A percentile compares a stretch with the other conserved stretches of the same genome.
Evolutionary conservation across 1,284 basidiomycete species (phyloP).

Genomic region (Papiliotrema laurentii): DNA sequence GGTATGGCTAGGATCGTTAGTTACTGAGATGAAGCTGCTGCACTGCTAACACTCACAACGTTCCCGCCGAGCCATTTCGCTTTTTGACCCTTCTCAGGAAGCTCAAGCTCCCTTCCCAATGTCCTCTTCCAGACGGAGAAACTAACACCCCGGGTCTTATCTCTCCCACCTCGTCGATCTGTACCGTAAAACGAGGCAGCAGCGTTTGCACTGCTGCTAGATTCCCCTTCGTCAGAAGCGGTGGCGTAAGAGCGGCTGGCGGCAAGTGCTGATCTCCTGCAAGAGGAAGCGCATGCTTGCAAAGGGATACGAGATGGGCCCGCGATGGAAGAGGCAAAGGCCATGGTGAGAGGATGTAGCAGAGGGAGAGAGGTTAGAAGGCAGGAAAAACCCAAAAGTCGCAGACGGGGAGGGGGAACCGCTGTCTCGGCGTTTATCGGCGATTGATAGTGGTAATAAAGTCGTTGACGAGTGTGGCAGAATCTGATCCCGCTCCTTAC

Average conservation of each 20-base stretch:
- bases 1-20: slow-evolving; percentile 36
- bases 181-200: no score
- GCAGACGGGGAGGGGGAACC: no score
- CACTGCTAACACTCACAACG: slow-evolving; percentile 27
- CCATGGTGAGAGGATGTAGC: slow-evolving; percentile 1
- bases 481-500: no score
- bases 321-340: slow-evolving; percentile 15
- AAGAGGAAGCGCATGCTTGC: not conserved
- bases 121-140: slow-evolving; percentile 28
- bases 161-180: no score
- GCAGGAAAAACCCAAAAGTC: no score
- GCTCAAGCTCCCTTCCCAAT: slow-evolving; percentile 20
- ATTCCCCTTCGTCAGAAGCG: not conserved
- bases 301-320: slow-evolving; percentile 23
- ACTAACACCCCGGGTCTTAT: not conserved
- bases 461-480: no score
- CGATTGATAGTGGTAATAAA: no score
- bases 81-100: slow-evolving; percentile 21
- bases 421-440: no score
- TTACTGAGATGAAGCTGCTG: not conserved
- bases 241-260: not conserved
- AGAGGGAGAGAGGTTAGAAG: not conserved
- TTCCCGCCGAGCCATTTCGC: slow-evolving; percentile 43
- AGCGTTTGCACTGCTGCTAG: no score
- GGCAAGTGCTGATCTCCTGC: not conserved